These are phyloP conservation scores for Fusarium aywerte DNA, from an alignment of 2,329 filamentous ascomycete species.

Conservation along the genomic window DNA sequence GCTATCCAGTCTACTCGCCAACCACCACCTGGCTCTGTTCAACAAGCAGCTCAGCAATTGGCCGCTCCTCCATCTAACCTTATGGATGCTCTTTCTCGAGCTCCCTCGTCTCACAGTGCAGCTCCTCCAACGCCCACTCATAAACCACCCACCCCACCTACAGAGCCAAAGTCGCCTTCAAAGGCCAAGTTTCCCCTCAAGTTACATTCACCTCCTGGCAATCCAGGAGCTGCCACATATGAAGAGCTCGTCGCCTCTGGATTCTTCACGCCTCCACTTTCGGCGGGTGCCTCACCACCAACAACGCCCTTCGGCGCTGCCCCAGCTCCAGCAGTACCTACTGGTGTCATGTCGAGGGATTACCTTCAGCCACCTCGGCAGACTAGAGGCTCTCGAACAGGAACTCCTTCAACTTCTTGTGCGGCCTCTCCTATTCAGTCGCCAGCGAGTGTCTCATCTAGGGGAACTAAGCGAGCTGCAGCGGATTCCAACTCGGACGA, in stretches of 20 bases:
- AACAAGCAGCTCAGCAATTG: constrained; percentile 5
- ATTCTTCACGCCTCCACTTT: constrained; percentile 42
- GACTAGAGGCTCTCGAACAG: constrained; percentile 45
- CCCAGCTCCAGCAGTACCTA: constrained; percentile 34
- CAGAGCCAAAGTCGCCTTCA: constrained; percentile 24
- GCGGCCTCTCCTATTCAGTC: constrained; percentile 45
- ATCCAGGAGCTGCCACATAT: constrained; percentile 40
- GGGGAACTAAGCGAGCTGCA: constrained; percentile 64
- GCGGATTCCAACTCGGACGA: constrained; percentile 51
- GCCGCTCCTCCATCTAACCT: constrained; percentile 15
- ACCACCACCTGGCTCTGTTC: constrained; percentile 44
- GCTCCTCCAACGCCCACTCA: constrained; percentile 8
- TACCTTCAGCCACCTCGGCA: constrained; percentile 38
- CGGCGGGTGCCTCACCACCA: constrained; percentile 25
- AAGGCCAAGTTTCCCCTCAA: constrained; percentile 26
- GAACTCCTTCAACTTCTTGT: constrained; percentile 37
- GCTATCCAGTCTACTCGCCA: constrained; percentile 68
- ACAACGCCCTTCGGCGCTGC: constrained; percentile 36
- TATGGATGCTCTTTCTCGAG: constrained; percentile 28
- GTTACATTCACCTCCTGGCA: constrained; percentile 14
- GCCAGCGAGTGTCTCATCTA: constrained; percentile 52
- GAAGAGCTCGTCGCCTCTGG: constrained; percentile 44
- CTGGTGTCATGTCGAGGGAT: constrained; percentile 28
- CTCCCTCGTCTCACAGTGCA: constrained; percentile 26
- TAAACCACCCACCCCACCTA: constrained; percentile 15